Base-by-base conservation (phyloP, 352 stramenopile genomes). In the Pythium biforme region DNA sequence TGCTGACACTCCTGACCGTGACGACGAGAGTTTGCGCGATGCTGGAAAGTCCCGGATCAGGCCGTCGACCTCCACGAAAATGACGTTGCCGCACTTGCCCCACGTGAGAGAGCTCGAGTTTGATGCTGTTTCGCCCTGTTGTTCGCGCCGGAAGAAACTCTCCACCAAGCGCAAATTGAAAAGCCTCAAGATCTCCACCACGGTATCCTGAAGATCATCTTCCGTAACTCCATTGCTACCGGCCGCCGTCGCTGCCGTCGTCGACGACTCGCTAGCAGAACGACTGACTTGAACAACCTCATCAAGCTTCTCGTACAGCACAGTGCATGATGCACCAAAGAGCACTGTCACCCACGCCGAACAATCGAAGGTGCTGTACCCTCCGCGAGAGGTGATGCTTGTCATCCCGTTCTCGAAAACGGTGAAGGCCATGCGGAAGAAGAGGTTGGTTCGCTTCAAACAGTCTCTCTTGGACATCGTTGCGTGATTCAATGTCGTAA, bases 301-400 rank as follows among this genome's bases (percentile, higher is more conserved):
- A 57, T 94, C 85, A 20, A 94, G 61, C 31, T 94, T 94, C 40
- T 94, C 85, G 43, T 91, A 94, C 9, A 94, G 56, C 0, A 89
- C 77, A 1, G 79, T 90, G 53, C 85, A 92, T 40, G 74, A 81
- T 0, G 85, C 83, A 8, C 81, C 85, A 41, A 89, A 88, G 1
- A 94, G 57, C 14, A 88, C 81, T 41, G 86, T 79, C 8, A 84
- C 63, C 85, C 85, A 94, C 1, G 75, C 73, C 0, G 76, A 77
- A 5, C 74, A 71, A 23, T 84, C 69, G 0, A 37, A 41, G 0
- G 25, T 17, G 22, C 10, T 55, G 39, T 64, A 69, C 1, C 68
- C 62, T n/a, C 54, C 46, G 14, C 22, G 33, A 26, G 56, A 66
- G 6, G 51, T 43, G 14, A 66, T 41, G 25, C 62, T 59, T n/a